Percentiles rank a stretch among this genome's conserved stretches.
Conservation (phyloP, 768 basidiomycete species). For the Russula virescens region DNA sequence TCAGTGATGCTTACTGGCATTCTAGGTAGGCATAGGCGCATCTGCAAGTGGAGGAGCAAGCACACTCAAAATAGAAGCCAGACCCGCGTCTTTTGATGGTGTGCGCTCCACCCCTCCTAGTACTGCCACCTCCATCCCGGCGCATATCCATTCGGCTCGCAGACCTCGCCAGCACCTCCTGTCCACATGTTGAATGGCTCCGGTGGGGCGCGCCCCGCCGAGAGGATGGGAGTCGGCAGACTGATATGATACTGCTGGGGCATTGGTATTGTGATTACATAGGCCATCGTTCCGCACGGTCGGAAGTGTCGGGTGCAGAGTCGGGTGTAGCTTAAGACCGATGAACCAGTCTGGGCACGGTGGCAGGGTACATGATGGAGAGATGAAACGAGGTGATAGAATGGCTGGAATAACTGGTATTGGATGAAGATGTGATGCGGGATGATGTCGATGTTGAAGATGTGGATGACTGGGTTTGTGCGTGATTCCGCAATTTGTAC, state of each 20-base stretch:
- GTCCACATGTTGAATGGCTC: constrained; percentile 61
- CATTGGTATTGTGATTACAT: constrained; percentile 32
- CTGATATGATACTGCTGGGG: constrained; percentile 33
- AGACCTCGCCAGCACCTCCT: constrained; percentile 16
- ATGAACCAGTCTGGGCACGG: constrained; percentile 87
- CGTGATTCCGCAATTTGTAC: not conserved
- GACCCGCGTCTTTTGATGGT: constrained; percentile 5
- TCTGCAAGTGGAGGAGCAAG: not conserved
- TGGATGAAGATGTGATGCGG: constrained; percentile 66
- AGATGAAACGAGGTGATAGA: too few species aligned
- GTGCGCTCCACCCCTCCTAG: constrained; percentile 10
- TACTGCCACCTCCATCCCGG: not conserved
- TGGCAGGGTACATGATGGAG: too few species aligned
- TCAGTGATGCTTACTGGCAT: constrained; percentile 74
- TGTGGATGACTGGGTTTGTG: constrained; percentile 52
- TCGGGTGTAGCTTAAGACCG: constrained; percentile 71
- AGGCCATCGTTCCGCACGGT: constrained; percentile 49
- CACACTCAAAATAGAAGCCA: not conserved
- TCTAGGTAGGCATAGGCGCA: constrained; percentile 33
- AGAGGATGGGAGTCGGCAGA: constrained; percentile 32
- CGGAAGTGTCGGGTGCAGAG: constrained; percentile 43
- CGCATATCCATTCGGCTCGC: constrained; percentile 11
- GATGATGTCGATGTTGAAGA: constrained; percentile 87
- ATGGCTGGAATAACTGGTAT: too few species aligned
- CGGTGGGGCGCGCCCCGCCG: constrained; percentile 34